Evolutionary conservation across 1,139 yeast species (phyloP).

Genomic region (Suhomyces atakaporum): DNA sequence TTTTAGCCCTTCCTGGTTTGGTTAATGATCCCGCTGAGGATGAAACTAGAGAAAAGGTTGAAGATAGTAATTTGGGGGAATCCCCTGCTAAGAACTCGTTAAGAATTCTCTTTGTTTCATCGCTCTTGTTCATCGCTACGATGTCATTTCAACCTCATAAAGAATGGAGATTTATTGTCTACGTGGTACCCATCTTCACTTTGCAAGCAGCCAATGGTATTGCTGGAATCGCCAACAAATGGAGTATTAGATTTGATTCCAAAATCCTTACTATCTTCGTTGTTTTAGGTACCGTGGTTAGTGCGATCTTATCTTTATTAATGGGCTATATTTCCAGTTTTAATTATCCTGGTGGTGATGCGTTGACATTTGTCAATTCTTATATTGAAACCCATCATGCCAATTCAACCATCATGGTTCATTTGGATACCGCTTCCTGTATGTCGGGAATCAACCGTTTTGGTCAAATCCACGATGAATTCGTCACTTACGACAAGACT

Average conservation of each 20-base stretch:
- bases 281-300: slow-evolving; percentile 30
- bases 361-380: slow-evolving; percentile 56
- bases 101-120: slow-evolving; percentile 39
- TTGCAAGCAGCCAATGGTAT: slow-evolving; percentile 68
- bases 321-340: slow-evolving; percentile 65
- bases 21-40: slow-evolving; percentile 41
- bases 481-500: slow-evolving; percentile 70
- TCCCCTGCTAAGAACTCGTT: slow-evolving; percentile 43
- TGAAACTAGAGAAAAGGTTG: slow-evolving; percentile 21
- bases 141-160: slow-evolving; percentile 89
- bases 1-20: slow-evolving; percentile 48
- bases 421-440: slow-evolving; percentile 78
- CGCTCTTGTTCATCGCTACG: slow-evolving; percentile 53
- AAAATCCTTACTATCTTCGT: slow-evolving; percentile 30
- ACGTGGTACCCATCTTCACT: slow-evolving; percentile 69
- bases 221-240: slow-evolving; percentile 38
- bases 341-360: slow-evolving; percentile 91
- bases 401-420: slow-evolving; percentile 43
- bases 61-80: slow-evolving; percentile 32
- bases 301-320: slow-evolving; percentile 46
- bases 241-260: slow-evolving; percentile 30
- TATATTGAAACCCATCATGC: slow-evolving; percentile 28
- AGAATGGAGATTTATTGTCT: slow-evolving; percentile 90
- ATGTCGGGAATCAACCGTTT: slow-evolving; percentile 87
- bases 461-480: slow-evolving; percentile 51